Evolutionary conservation across 2,329 filamentous ascomycete genomes (phyloP), one percentile per base, ranked within the genome.

Genomic region (Aspergillus fructus): DNA sequence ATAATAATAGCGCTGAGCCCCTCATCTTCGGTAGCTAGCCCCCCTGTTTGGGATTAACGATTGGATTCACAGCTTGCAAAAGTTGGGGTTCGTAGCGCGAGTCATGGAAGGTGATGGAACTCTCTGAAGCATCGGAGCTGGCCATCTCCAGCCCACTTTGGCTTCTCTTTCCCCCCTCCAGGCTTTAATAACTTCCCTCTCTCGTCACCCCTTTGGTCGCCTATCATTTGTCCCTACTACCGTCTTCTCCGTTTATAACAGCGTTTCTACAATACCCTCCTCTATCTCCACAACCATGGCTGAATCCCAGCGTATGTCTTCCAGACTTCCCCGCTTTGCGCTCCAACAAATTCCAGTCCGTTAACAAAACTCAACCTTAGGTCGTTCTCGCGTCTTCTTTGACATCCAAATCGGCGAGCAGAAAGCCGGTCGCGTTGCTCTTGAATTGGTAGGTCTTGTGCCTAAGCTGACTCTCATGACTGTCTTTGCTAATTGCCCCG

Each of bases 331-430:
- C 55, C 59, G 63, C 59, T 66, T 66, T 65, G 69, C 66, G 66
- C 63, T 56, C 40, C 47, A 30, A 30, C 53, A 43, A 13, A 21
- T 39, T 53, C 19, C 40, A 27, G 55, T 58, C 49, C n/a, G 56
- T 48, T 60, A 21, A 61, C 50, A 24, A 41, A 27, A 43, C 59
- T 65, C 59, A 61, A 60, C 49, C 27, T 57, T 48, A 81, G 81
- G 81, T 74, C 89, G 90, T 70, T 85, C 86, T 72, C 88, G 90
- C 67, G 93, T 96, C 79, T 99, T 89, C 81, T 97, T 99, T 76
- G 93, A 97, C 80, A 88, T 99, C 73, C 81, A 87, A 61, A 89
- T 97, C 71, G 92, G 89, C 71, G 84, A 85, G 58, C 83, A 86
- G 68, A 79, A 85, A 43, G 84, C 86, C 59, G 93, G 92, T 60